Base-by-base conservation (phyloP, 2,329 filamentous ascomycete genomes). In the Colletotrichum chrysophilum region DNA sequence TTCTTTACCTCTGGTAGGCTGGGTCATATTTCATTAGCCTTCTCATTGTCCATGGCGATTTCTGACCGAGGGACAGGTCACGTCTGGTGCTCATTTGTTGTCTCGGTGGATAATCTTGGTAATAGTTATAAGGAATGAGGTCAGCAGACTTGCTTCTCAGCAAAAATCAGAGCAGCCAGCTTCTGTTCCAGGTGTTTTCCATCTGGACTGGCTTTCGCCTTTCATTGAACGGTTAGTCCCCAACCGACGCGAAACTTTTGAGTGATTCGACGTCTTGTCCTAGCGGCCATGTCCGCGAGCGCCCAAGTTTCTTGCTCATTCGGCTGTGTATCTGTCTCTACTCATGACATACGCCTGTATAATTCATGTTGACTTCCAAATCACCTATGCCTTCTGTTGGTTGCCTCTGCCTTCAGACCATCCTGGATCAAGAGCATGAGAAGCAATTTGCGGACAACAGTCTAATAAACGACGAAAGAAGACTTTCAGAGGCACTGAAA, bases 131-230 rank as follows among this genome's bases (percentile, higher is more conserved):
- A 38, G 36, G 16, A 18, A 38, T 38, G 36, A 38, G 14, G 18
- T 9, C 36, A 9, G 34, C 34, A 34, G 13, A 34, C 34, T 34
- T 34, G 13, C 13, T 34, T 34, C 34, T 34, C 34, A 36, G 36
- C 36, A 38, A 16, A 38, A 38, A 4, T 0, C 36, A 38, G 1
- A 0, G 36, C 36, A 1, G 0, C 36, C 9, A 43, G 18, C 16
- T 0, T 43, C 38, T 43, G 16, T 10, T 43, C 38, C 1, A 1
- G 38, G 1, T 9, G 0, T 10, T 43, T 43, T 2, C 36, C 16
- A 43, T 1, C 38, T 43, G 38, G 4, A 43, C 38, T n/a, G 38
- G 38, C 38, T 43, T 43, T 43, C 38, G 1, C 3, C 9, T 43
- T 43, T n/a, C 0, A 18, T 10, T n/a, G 1, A 43, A 43, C 18